These are phyloP conservation scores for Mucor mucedo DNA, from an alignment of 371 early-diverging fungal genomes.

Conservation along the genomic window DNA sequence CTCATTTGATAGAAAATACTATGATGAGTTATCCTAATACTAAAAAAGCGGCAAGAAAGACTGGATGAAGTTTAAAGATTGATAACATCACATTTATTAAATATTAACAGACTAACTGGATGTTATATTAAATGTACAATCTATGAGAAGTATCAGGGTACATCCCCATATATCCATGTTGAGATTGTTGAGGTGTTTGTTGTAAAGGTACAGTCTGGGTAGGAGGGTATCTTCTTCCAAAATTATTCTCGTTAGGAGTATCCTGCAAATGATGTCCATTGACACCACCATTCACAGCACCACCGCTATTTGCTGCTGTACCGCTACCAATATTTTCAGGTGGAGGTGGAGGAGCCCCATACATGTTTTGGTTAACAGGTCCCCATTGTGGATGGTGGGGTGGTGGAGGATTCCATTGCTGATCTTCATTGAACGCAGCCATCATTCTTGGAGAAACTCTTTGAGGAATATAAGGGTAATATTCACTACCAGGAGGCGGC, in stretches of 20 bases:
- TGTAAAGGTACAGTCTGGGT: background rate
- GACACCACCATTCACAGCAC: background rate
- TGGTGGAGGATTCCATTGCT: background rate
- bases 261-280: background rate
- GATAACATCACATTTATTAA: too few species aligned
- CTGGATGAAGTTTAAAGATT: too few species aligned
- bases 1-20: too few species aligned
- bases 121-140: background rate
- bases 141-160: background rate
- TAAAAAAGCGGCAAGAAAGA: too few species aligned
- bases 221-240: slow-evolving; percentile 10
- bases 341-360: slow-evolving; percentile 16
- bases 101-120: background rate
- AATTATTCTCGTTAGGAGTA: background rate
- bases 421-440: slow-evolving; percentile 10
- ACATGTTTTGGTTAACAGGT: slow-evolving; percentile 6
- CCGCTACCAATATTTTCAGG: background rate
- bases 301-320: background rate
- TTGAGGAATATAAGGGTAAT: slow-evolving; percentile 14
- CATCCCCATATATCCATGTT: background rate
- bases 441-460: slow-evolving; percentile 13
- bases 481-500: slow-evolving; percentile 15
- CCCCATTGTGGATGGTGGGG: slow-evolving; percentile 11
- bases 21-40: too few species aligned
- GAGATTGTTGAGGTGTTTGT: slow-evolving; percentile 9